Conservation (phyloP, 331 rosid genomes). For the Quercus phellos region DNA sequence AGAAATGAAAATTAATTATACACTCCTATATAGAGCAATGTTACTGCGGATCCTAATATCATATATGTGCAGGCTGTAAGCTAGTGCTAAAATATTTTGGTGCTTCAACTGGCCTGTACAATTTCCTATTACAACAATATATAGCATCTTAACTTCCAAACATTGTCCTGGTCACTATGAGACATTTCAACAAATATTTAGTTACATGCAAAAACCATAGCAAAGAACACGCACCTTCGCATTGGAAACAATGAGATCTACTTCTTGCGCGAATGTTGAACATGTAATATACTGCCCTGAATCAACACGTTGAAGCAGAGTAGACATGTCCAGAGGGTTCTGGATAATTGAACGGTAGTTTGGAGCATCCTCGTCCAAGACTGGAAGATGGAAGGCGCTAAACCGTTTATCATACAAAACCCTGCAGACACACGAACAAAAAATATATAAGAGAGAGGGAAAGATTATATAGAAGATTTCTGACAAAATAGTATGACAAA, state of each 20-base stretch:
- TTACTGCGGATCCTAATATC: neutral
- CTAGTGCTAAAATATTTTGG: neutral
- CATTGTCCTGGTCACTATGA: neutral
- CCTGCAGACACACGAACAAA: constrained; percentile 42
- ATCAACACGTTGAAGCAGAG: constrained; percentile 83
- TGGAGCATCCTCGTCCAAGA: constrained; percentile 94
- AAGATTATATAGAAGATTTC: neutral
- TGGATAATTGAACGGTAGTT: constrained; percentile 85
- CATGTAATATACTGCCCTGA: constrained; percentile 75
- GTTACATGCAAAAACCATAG: neutral
- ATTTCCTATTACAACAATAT: neutral
- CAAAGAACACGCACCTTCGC: constrained; percentile 62
- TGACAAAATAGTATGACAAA: neutral
- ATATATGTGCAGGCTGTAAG: neutral
- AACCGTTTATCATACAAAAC: constrained; percentile 90
- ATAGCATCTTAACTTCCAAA: neutral
- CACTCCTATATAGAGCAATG: neutral
- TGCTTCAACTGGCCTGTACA: neutral
- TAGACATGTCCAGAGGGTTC: constrained; percentile 90
- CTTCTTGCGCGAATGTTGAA: constrained; percentile 71
- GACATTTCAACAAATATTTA: neutral
- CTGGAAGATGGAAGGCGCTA: constrained; percentile 89
- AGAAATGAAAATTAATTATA: neutral
- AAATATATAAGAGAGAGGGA: neutral
- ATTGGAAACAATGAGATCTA: constrained; percentile 84